phyloP scores from a whole-genome alignment of 768 basidiomycete genomes.

The Chiua virens region DNA sequence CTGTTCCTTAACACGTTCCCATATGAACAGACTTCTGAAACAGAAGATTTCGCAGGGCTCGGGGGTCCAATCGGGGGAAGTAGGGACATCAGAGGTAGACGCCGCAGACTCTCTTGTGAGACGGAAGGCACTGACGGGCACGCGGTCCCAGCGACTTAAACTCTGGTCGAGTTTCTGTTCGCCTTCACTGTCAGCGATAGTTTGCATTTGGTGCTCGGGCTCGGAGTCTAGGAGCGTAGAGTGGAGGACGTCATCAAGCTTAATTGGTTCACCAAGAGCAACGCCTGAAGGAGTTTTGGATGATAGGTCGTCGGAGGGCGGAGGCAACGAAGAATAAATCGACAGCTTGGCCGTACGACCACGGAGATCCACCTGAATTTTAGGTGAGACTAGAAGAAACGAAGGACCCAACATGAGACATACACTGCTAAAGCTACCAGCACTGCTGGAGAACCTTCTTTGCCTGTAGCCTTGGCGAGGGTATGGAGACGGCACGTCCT shows the following conservation, averaged over 20 bases:
- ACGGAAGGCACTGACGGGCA: constrained; percentile 73
- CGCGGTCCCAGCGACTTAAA: constrained; percentile 70
- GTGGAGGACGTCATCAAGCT: constrained; percentile 75
- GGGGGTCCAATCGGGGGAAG: constrained; percentile 30
- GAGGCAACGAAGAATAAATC: constrained; percentile 31
- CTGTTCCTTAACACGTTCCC: constrained; percentile 51
- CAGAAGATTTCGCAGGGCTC: constrained; percentile 23
- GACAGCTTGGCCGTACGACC: constrained; percentile 36
- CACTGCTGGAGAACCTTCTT: constrained; percentile 29
- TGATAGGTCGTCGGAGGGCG: constrained; percentile 37
- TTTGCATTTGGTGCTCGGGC: constrained; percentile 34
- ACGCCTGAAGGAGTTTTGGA: constrained; percentile 37
- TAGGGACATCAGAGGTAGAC: constrained; percentile 27
- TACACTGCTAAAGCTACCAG: constrained; percentile 38
- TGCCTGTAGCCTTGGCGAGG: constrained; percentile 23
- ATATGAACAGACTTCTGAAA: constrained; percentile 24
- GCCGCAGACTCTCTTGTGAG: constrained; percentile 46
- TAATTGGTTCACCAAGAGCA: constrained; percentile 49
- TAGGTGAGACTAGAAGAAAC: constrained; percentile 6
- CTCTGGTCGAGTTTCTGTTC: constrained; percentile 45
- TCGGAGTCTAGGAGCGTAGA: constrained; percentile 68
- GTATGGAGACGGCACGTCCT: constrained; percentile 35
- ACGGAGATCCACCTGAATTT: constrained; percentile 28
- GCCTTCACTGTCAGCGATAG: constrained; percentile 35
- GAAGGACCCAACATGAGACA: constrained; percentile 12